phyloP scores from a whole-genome alignment of 176 grass and related monocot genomes.

The Olyra latifolia region DNA sequence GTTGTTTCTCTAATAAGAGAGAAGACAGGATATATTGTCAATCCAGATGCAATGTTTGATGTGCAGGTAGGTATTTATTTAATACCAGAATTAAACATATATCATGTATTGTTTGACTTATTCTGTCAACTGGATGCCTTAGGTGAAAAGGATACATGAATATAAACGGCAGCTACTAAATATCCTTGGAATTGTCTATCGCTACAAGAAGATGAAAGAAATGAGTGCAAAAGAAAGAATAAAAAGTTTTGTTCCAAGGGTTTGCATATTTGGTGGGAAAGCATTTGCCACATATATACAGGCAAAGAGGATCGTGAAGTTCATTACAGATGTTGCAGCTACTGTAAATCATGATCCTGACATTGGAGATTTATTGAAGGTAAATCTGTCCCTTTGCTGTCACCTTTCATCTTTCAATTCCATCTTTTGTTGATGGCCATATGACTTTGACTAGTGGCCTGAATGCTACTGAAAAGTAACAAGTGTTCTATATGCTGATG shows the following conservation, averaged over 20 bases:
- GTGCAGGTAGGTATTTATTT: conserved; percentile 79
- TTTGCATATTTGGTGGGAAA: conserved; percentile 99
- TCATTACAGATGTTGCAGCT: conserved; percentile 88
- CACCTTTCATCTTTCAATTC: conserved; percentile 5
- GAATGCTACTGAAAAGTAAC: not conserved
- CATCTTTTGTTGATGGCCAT: not conserved
- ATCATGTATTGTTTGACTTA: conserved; percentile 8
- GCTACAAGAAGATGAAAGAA: conserved; percentile 99
- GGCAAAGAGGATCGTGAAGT: conserved; percentile 98
- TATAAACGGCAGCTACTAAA: conserved; percentile 95
- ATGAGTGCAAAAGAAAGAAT: conserved; percentile 73
- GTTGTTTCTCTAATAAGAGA: conserved; percentile 84
- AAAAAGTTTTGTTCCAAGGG: conserved; percentile 77
- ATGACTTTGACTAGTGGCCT: conserved; percentile 21
- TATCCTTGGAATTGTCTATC: conserved; percentile 95
- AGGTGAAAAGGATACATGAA: conserved; percentile 99
- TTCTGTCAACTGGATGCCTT: conserved; percentile 35
- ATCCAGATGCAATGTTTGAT: conserved; percentile 97
- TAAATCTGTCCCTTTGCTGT: conserved; percentile 24
- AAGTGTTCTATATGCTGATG: not conserved
- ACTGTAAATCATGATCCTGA: conserved; percentile 94
- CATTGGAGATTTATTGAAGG: conserved; percentile 96
- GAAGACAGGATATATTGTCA: conserved; percentile 95
- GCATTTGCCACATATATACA: conserved; percentile 97
- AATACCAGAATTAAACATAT: conserved; percentile 2